Base-by-base conservation (phyloP, 2,329 filamentous ascomycete genomes). In the Claviceps pazoutovae region DNA sequence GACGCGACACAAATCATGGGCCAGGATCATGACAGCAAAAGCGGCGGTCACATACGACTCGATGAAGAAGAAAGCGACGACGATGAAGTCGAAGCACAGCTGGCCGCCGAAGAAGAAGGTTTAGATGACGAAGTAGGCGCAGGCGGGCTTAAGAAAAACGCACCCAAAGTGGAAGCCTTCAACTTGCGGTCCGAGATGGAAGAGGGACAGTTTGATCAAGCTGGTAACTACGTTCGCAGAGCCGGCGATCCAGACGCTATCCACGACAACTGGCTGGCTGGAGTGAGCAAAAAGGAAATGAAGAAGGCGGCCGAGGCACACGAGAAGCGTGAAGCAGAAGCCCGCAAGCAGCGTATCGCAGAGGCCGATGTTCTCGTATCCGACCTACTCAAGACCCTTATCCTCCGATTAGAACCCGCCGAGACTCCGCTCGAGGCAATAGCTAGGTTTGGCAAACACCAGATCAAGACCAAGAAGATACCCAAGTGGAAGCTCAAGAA, bases 141-240 rank as follows among this genome's bases (percentile, higher is more conserved):
- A 1, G 93, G 93, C 14, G 86, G 86, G 2, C 84, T 94, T 60
- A 97, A 96, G 71, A 86, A 83, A 60, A 88, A 96, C 66, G 93
- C 93, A 1, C 93, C 93, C 1, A 88, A 93, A 65, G 77, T 98
- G 5, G 93, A 97, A 66, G 91, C 91, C 2, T 98, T 98, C 75
- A 97, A 98, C 63, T 86, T 98, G 75, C 82, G 80, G 54, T 73
- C 79, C 13, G 93, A 98, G 66, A 83, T 94, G 65, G 89, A 97
- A 62, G 91, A 97, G 59, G 93, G 93, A 1, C 78, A 82, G 11
- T 98, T 96, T 61, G 93, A 98, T 64, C 86, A 93, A 59, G 73
- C 83, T 1, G 91, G 91, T 9, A 98, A 97, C 66, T 98, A 83
- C 64, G 81, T 98, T 45, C 82, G 93, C 52, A 94, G 94, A 66